Percentiles rank a stretch among this genome's conserved stretches.
These are phyloP conservation scores for Clathrospora elynae DNA, from an alignment of 2,329 filamentous ascomycete species.

Conservation along the genomic window DNA sequence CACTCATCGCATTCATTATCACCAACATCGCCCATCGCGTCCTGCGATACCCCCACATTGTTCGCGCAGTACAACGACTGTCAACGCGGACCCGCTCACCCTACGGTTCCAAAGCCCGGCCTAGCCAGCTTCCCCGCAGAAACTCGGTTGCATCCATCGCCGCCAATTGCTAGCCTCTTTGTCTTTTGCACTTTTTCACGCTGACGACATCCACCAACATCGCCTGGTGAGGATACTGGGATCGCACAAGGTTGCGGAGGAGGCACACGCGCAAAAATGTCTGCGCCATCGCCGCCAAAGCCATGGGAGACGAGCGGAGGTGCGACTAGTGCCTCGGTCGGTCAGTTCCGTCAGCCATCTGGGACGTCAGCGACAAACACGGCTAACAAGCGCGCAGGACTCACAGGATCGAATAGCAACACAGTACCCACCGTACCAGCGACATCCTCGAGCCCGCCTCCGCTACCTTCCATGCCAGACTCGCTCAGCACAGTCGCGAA, in stretches of 20 bases:
- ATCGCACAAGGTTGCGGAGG: conserved; percentile 32
- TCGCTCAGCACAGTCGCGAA: conserved; percentile 80
- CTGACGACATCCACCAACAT: conserved; percentile 16
- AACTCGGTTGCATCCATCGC: conserved; percentile 10
- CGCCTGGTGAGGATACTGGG: conserved; percentile 2
- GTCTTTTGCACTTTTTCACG: conserved; percentile 10
- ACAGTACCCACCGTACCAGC: conserved; percentile 53
- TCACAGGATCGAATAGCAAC: conserved; percentile 43
- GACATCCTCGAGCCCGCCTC: conserved; percentile 59
- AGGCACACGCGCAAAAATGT: conserved; percentile 52
- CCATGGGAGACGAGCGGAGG: conserved; percentile 89
- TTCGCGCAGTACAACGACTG: conserved; percentile 4
- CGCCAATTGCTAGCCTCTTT: conserved; percentile 12
- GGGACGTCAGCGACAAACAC: conserved; percentile 19
- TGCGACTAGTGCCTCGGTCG: conserved; percentile 50
- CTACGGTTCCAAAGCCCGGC: conserved; percentile 4
- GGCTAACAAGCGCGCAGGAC: conserved; percentile 39
- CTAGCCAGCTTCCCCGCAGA: conserved; percentile 16
- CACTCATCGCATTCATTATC: conserved; percentile 4
- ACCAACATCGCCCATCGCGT: neutral
- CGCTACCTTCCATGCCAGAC: conserved; percentile 79
- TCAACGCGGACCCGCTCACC: conserved; percentile 22
- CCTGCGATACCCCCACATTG: neutral
- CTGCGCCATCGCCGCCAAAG: conserved; percentile 82
- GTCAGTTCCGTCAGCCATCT: conserved; percentile 32